phyloP scores from a whole-genome alignment of 345 rosid species.

The Ailanthus altissimus region DNA sequence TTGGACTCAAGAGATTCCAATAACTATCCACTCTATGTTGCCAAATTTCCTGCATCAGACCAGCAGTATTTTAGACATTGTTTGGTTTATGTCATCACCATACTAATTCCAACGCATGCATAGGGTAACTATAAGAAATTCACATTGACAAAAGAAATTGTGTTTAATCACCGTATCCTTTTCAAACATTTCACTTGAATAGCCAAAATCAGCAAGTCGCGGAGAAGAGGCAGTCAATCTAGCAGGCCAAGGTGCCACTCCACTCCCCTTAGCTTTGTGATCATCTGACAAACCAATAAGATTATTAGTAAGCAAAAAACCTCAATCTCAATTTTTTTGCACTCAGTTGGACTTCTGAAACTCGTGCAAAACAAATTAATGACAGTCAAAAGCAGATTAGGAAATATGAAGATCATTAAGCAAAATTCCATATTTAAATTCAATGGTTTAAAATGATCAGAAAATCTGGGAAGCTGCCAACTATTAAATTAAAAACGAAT shows the following conservation, averaged over 20 bases:
- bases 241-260: slow-evolving; percentile 98
- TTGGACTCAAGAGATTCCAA: slow-evolving; percentile 79
- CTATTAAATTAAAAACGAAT: neutral
- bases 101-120: slow-evolving; percentile 3
- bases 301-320: slow-evolving; percentile 15
- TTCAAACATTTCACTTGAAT: slow-evolving; percentile 70
- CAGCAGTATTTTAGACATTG: slow-evolving; percentile 21
- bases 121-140: slow-evolving; percentile 8
- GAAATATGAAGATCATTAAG: neutral
- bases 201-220: slow-evolving; percentile 90
- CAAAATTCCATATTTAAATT: neutral
- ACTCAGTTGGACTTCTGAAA: neutral
- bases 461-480: neutral
- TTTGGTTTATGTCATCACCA: neutral
- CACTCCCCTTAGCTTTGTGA: slow-evolving; percentile 78
- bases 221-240: slow-evolving; percentile 84
- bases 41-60: slow-evolving; percentile 68
- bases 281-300: slow-evolving; percentile 51
- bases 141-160: slow-evolving; percentile 4
- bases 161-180: slow-evolving; percentile 68
- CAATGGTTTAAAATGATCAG: neutral
- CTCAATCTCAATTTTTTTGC: neutral
- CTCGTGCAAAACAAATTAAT: neutral
- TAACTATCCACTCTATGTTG: slow-evolving; percentile 68
- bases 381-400: neutral